Evolutionary conservation across 2,329 filamentous ascomycete species (phyloP).

Genomic region (Thelonectria blattea): DNA sequence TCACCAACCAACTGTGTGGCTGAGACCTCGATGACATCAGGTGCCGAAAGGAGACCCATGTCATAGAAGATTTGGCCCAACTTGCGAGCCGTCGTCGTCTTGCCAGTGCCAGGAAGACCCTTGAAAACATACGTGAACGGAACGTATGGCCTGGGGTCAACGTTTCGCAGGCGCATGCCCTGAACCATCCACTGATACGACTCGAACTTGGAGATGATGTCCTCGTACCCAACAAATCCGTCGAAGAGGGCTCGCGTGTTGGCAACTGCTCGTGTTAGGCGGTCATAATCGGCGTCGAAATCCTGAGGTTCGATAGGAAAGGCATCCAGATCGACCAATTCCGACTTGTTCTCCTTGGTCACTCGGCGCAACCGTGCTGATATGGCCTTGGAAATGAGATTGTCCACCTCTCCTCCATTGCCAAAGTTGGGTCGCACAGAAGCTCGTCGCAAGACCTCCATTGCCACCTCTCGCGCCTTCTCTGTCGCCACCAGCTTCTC

Average conservation of each 20-base stretch:
- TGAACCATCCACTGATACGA: slow-evolving; percentile 61
- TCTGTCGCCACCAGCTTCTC: slow-evolving; percentile 61
- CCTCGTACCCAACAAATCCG: slow-evolving; percentile 65
- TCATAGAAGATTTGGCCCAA: slow-evolving; percentile 78
- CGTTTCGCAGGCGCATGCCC: slow-evolving; percentile 55
- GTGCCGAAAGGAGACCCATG: slow-evolving; percentile 68
- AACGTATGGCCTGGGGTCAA: slow-evolving; percentile 60
- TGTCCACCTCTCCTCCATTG: slow-evolving; percentile 78
- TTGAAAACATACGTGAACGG: slow-evolving; percentile 73
- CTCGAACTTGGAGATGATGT: slow-evolving; percentile 60
- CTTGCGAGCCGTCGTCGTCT: slow-evolving; percentile 71
- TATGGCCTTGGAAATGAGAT: slow-evolving; percentile 37
- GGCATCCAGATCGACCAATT: slow-evolving; percentile 31
- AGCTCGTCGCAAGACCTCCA: slow-evolving; percentile 64
- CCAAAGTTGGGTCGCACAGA: slow-evolving; percentile 74
- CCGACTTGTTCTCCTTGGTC: slow-evolving; percentile 28
- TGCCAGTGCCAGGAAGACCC: slow-evolving; percentile 70
- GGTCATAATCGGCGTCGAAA: slow-evolving; percentile 64
- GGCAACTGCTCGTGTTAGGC: slow-evolving; percentile 46
- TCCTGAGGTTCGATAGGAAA: slow-evolving; percentile 48
- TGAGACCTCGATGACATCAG: slow-evolving; percentile 69
- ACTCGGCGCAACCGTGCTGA: slow-evolving; percentile 34
- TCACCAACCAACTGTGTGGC: slow-evolving; percentile 71
- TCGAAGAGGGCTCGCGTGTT: slow-evolving; percentile 62
- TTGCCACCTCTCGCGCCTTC: slow-evolving; percentile 59